A percentile compares a stretch with the other conserved stretches of the same genome.
phyloP scores from a whole-genome alignment of 805 yeast species.

The Wickerhamomyces bisporus region DNA sequence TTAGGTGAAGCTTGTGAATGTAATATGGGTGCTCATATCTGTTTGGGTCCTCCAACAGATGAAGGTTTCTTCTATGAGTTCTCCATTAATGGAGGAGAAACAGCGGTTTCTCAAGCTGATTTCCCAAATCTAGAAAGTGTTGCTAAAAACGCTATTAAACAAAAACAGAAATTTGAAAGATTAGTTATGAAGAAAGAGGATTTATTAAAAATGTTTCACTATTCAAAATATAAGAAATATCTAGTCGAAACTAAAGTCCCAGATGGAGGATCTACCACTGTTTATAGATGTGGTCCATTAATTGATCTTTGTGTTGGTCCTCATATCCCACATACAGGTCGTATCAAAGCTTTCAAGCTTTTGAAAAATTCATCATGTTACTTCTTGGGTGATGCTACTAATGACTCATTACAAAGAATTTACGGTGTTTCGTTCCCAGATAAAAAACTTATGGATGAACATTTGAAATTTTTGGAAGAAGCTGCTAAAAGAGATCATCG shows the following conservation, averaged over 20 bases:
- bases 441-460: slow-evolving; percentile 92
- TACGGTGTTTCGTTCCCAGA: slow-evolving; percentile 99
- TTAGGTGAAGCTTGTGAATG: slow-evolving; percentile 98
- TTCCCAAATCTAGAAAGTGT: slow-evolving; percentile 80
- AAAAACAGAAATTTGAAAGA: slow-evolving; percentile 93
- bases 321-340: slow-evolving; percentile 95
- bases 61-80: slow-evolving; percentile 98
- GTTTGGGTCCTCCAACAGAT: slow-evolving; percentile 94
- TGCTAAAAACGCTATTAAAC: slow-evolving; percentile 86
- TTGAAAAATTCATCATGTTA: slow-evolving; percentile 95
- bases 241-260: slow-evolving; percentile 85
- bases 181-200: slow-evolving; percentile 89
- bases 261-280: slow-evolving; percentile 94
- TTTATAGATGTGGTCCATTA: slow-evolving; percentile 95
- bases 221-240: slow-evolving; percentile 93
- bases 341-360: slow-evolving; percentile 89
- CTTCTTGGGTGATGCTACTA: slow-evolving; percentile 86
- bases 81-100: slow-evolving; percentile 73
- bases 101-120: slow-evolving; percentile 75
- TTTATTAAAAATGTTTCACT: slow-evolving; percentile 85
- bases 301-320: slow-evolving; percentile 98
- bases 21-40: slow-evolving; percentile 89
- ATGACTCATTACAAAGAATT: slow-evolving; percentile 94
- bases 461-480: slow-evolving; percentile 89
- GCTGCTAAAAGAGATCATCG: slow-evolving; percentile 96